phyloP scores from a whole-genome alignment of 164 flowering plant genomes.

The Macadamia tetraphylla region DNA sequence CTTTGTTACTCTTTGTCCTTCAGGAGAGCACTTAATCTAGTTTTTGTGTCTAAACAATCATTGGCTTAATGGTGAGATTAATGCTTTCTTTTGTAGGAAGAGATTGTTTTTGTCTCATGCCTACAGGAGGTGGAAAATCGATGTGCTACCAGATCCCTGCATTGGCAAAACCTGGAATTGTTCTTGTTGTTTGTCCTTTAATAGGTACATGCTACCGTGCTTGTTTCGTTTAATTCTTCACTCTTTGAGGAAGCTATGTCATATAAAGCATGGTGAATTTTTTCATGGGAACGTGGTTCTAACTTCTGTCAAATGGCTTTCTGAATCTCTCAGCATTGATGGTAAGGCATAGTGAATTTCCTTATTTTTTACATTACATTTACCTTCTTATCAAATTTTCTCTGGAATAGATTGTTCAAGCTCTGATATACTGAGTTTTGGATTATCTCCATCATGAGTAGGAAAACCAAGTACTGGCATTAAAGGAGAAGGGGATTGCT shows the following conservation, averaged over 20 bases:
- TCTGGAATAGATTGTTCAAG: not conserved
- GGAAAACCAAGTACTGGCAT: conserved; percentile 89
- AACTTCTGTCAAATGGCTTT: conserved; percentile 16
- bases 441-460: conserved; percentile 15
- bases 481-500: conserved; percentile 79
- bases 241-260: conserved; percentile 9
- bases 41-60: not conserved
- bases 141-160: conserved; percentile 95
- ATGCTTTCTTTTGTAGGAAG: conserved; percentile 45
- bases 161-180: conserved; percentile 62
- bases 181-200: conserved; percentile 87
- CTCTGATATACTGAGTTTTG: conserved; percentile 3
- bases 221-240: conserved; percentile 14
- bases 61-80: not conserved
- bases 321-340: conserved; percentile 54
- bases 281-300: conserved; percentile 16
- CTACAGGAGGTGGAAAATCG: conserved; percentile 97
- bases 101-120: conserved; percentile 94
- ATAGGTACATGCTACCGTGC: conserved; percentile 48
- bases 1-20: not conserved
- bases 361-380: not conserved
- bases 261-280: conserved; percentile 16
- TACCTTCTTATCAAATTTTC: not conserved
- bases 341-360: conserved; percentile 37
- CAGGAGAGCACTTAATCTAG: not conserved